phyloP scores from a whole-genome alignment of 2,329 filamentous ascomycete species.

The Dactylonectria macrodidyma region DNA sequence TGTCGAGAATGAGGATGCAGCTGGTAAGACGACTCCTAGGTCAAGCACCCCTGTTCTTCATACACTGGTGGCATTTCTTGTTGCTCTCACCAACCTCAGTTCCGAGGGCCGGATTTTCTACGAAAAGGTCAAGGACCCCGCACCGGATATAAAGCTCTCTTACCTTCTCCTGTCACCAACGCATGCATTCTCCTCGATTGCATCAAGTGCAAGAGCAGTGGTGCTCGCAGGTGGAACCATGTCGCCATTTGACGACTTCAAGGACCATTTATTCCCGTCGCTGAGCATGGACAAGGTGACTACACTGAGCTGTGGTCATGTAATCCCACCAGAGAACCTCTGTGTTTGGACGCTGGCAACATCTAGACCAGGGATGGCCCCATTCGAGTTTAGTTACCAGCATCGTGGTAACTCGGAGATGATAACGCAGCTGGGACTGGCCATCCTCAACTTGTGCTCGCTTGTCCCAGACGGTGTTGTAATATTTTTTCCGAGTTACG shows the following conservation, averaged over 20 bases:
- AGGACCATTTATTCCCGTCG: slow-evolving; percentile 86
- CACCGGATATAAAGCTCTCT: slow-evolving; percentile 73
- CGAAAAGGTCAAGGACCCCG: slow-evolving; percentile 59
- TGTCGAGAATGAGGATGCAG: slow-evolving; percentile 64
- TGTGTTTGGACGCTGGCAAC: slow-evolving; percentile 80
- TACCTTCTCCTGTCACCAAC: slow-evolving; percentile 94
- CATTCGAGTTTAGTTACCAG: slow-evolving; percentile 91
- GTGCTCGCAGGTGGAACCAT: slow-evolving; percentile 96
- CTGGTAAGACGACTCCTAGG: slow-evolving; percentile 40
- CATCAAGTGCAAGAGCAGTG: slow-evolving; percentile 86
- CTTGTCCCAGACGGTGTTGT: slow-evolving; percentile 91
- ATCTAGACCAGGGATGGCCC: slow-evolving; percentile 58
- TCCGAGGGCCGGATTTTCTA: slow-evolving; percentile 78
- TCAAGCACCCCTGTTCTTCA: slow-evolving; percentile 67
- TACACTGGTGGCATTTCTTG: slow-evolving; percentile 74
- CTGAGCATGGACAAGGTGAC: slow-evolving; percentile 74
- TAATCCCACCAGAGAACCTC: slow-evolving; percentile 87
- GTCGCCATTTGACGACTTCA: slow-evolving; percentile 96
- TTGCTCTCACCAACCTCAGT: slow-evolving; percentile 89
- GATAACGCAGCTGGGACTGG: slow-evolving; percentile 81
- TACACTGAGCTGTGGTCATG: slow-evolving; percentile 93
- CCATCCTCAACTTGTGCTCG: slow-evolving; percentile 79
- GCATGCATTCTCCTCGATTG: slow-evolving; percentile 90
- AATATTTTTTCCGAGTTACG: slow-evolving; percentile 96
- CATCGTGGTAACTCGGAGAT: slow-evolving; percentile 78